A percentile compares a stretch with the other conserved stretches of the same genome.
Evolutionary conservation across 2,329 filamentous ascomycete species (phyloP).

Genomic region (Aspergillus awamori): DNA sequence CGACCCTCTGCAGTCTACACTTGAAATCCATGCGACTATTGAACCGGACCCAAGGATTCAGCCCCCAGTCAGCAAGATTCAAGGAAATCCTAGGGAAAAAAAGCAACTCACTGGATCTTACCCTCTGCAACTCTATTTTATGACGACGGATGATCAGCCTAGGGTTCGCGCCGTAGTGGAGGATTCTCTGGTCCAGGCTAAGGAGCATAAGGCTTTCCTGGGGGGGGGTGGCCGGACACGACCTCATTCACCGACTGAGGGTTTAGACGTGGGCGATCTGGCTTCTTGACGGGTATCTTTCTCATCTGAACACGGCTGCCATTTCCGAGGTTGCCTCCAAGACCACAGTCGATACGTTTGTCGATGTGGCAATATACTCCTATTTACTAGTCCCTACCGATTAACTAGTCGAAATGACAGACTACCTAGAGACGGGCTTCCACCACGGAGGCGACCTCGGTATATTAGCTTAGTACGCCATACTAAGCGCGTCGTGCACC

Average conservation of each 20-base stretch:
- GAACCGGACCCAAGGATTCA: conserved; percentile 2
- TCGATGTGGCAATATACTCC: not conserved
- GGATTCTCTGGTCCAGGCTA: conserved; percentile 8
- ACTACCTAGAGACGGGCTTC: not conserved
- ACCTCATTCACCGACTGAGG: no score
- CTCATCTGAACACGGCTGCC: not conserved
- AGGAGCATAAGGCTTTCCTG: conserved; percentile 5
- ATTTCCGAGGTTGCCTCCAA: not conserved
- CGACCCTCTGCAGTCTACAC: not conserved
- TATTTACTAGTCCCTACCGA: not conserved
- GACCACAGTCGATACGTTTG: not conserved
- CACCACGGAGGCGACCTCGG: not conserved
- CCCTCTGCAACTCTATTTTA: conserved; percentile 1
- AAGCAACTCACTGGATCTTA: not conserved
- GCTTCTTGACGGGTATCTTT: not conserved
- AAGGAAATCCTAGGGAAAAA: not conserved
- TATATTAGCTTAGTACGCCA: not conserved
- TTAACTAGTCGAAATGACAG: not conserved
- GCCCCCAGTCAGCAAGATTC: conserved; percentile 7
- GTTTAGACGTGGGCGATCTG: not conserved
- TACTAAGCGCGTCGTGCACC: not conserved
- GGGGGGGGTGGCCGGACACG: not conserved
- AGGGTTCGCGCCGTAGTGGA: not conserved
- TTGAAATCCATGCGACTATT: not conserved
- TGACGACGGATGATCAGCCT: conserved; percentile 7